A percentile compares a stretch with the other conserved stretches of the same genome.
Conservation (phyloP, 169 alveolate genomes). For the Babesia bigemina region DNA sequence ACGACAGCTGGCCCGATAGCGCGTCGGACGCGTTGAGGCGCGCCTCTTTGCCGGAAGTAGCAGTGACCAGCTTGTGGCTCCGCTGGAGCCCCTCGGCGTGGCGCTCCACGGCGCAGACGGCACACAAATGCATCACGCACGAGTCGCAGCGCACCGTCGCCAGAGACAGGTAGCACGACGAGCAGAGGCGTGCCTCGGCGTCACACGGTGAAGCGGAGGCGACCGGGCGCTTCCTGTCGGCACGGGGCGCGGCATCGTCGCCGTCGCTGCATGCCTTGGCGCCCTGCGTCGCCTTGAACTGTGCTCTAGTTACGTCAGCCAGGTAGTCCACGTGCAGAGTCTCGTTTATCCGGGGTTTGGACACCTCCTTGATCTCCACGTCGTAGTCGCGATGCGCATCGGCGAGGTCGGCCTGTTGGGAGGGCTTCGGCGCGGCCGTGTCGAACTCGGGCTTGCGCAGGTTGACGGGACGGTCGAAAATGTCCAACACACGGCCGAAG, state of each 20-base stretch:
- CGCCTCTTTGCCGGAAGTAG: constrained; percentile 40
- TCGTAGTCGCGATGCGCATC: constrained; percentile 14
- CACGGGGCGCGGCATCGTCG: not conserved
- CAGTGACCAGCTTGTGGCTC: constrained; percentile 40
- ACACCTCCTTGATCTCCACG: constrained; percentile 8
- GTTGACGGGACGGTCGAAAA: constrained; percentile 48
- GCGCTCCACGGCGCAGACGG: constrained; percentile 36
- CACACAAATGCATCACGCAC: constrained; percentile 55
- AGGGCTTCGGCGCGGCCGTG: constrained; percentile 11
- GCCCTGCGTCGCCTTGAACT: constrained; percentile 16
- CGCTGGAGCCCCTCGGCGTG: constrained; percentile 37
- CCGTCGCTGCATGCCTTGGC: not conserved
- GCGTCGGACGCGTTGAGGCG: constrained; percentile 11
- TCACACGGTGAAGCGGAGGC: constrained; percentile 56
- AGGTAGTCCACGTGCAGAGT: constrained; percentile 15
- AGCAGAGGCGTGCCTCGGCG: constrained; percentile 40
- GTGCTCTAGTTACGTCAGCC: constrained; percentile 10
- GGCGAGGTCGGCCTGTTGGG: constrained; percentile 23
- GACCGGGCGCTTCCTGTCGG: not conserved
- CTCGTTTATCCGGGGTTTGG: constrained; percentile 14
- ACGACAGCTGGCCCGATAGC: constrained; percentile 8
- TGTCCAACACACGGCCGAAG: constrained; percentile 49
- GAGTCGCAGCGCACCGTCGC: constrained; percentile 55
- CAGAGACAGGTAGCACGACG: constrained; percentile 45
- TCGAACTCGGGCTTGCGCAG: constrained; percentile 52